Evolutionary conservation across 768 basidiomycete genomes (phyloP), one percentile per base, ranked within the genome.

Genomic region (Boletus eberwhitei): DNA sequence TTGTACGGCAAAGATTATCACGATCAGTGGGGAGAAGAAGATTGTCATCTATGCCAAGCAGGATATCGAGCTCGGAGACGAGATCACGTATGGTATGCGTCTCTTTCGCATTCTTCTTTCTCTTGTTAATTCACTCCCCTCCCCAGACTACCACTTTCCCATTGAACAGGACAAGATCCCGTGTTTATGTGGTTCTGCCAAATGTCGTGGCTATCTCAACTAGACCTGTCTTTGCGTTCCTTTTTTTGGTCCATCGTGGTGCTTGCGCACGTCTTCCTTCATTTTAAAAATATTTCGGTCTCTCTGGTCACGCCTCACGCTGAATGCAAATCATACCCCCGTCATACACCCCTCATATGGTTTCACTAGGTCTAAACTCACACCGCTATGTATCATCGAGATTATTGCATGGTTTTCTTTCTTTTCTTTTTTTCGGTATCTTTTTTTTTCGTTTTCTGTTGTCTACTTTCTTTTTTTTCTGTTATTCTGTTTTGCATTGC

Each of bases 11-110:
- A 93, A 91, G 76, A 92, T 91, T 65, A 93, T 92, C 62, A 91
- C 88, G 58, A 91, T 93, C 70, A 93, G 80, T 65, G 87, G 90
- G 41, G 90, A 90, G 74, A 94, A 94, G 80, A 94, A 97, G 82
- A 99, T 99, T 64, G 97, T 99, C 67, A 99, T 99, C 49, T 99
- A 99, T 70, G 97, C 97, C 32, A 97, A 98, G 73, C 85, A 91
- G 63, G 90, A 90, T 62, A 94, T 99, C 64, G 89, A 96, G 62
- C 85, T 95, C 22, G 97, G 97, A 48, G 94, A 97, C 66, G 97
- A 99, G 75, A 96, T 98, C 66, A 97, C 95, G 49, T 96, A 97
- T 75, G 92, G 90, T 92, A 61, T 52, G 86, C 75, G 35, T n/a
- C 8, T 19, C 3, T n/a, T 7, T 44, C 24, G 31, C 26, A 5